Evolutionary conservation across 306 rosid species (phyloP).

Genomic region (Medicago lupulina): DNA sequence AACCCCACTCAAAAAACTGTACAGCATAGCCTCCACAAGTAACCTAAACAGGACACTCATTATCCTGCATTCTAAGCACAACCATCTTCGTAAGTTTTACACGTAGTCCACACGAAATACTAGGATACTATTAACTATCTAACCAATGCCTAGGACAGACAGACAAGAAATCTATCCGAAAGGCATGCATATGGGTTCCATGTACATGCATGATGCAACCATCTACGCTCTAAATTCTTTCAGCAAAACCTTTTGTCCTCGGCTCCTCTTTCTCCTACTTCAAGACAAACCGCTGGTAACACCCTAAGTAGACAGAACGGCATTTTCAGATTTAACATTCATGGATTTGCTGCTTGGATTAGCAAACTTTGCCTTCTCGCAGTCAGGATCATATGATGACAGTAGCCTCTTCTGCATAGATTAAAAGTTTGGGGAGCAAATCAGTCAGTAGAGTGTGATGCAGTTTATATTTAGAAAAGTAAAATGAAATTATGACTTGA

Average conservation of each 20-base stretch:
- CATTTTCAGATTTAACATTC: constrained; percentile 55
- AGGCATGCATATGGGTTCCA: not conserved
- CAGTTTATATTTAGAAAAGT: not conserved
- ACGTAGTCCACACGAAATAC: constrained; percentile 41
- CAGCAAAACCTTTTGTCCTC: constrained; percentile 33
- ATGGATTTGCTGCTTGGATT: constrained; percentile 39
- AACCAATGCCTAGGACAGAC: constrained; percentile 30
- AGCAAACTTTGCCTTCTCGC: constrained; percentile 51
- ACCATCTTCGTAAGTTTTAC: constrained; percentile 25
- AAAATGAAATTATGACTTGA: constrained; percentile 16
- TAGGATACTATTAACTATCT: constrained; percentile 13
- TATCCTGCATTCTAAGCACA: constrained; percentile 42
- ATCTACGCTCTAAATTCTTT: constrained; percentile 26
- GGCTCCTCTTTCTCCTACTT: constrained; percentile 13
- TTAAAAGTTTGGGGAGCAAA: constrained; percentile 4
- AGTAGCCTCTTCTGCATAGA: constrained; percentile 66
- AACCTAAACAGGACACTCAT: constrained; percentile 45
- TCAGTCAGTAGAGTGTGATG: not conserved
- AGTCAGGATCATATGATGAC: constrained; percentile 55
- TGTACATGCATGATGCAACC: constrained; percentile 39
- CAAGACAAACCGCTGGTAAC: constrained; percentile 27
- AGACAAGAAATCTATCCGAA: constrained; percentile 37
- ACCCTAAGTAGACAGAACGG: constrained; percentile 63
- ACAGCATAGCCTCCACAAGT: constrained; percentile 58
- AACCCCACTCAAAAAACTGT: constrained; percentile 54